These are phyloP conservation scores for Sphagnurus paluster DNA, from an alignment of 1,284 basidiomycete species.

Conservation along the genomic window DNA sequence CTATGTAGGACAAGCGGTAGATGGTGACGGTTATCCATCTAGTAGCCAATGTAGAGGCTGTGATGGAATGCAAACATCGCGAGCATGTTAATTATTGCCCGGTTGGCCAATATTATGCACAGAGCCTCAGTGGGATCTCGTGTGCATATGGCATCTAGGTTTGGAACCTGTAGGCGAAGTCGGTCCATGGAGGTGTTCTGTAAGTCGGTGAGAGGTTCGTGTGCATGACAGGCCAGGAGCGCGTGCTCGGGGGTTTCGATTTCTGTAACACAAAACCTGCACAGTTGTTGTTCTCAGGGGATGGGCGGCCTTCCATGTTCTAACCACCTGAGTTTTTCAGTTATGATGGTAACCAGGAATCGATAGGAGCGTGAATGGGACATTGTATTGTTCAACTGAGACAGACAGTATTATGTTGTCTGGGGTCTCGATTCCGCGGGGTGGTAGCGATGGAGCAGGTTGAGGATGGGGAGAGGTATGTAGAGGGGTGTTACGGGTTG, in stretches of 20 bases:
- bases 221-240: neutral
- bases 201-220: neutral
- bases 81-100: neutral
- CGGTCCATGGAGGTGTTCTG: too few relatives aligned
- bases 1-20: neutral
- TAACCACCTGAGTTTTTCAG: neutral
- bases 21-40: neutral
- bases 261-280: neutral
- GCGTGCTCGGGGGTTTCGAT: conserved; percentile 1
- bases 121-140: too few relatives aligned
- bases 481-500: too few relatives aligned
- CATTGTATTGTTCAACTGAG: too few relatives aligned
- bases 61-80: neutral
- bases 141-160: too few relatives aligned
- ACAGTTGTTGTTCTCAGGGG: neutral
- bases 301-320: neutral
- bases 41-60: neutral
- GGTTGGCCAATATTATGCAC: neutral
- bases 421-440: too few relatives aligned
- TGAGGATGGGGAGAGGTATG: too few relatives aligned
- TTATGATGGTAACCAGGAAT: too few relatives aligned
- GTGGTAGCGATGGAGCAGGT: too few relatives aligned
- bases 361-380: too few relatives aligned
- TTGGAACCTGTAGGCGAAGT: too few relatives aligned
- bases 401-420: too few relatives aligned